phyloP scores from a whole-genome alignment of 2,329 filamentous ascomycete genomes.

The Fusarium coicis region DNA sequence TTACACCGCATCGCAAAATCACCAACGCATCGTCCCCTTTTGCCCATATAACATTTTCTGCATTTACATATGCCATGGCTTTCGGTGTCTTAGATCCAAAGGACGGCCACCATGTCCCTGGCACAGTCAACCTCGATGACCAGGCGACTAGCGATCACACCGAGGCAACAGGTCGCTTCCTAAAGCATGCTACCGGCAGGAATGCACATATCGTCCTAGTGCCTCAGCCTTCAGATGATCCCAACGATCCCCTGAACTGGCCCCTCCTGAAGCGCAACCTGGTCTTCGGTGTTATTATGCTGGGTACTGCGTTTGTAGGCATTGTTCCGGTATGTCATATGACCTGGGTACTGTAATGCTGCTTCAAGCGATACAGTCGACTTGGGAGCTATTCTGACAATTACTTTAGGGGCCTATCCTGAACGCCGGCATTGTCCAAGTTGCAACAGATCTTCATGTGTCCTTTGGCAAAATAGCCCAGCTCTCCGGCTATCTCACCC shows the following conservation, averaged over 20 bases:
- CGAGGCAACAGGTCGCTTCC: not conserved
- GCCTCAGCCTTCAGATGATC: constrained; percentile 18
- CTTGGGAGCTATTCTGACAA: not conserved
- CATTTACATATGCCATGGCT: too few species aligned
- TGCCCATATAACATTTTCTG: too few species aligned
- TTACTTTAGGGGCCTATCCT: not conserved
- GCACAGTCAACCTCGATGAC: constrained; percentile 6
- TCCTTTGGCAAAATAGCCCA: constrained; percentile 9
- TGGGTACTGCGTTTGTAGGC: constrained; percentile 1
- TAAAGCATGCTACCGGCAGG: constrained; percentile 11
- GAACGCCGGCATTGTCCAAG: constrained; percentile 8
- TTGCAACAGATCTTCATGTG: constrained; percentile 1
- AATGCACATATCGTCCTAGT: constrained; percentile 12
- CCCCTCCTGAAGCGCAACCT: not conserved
- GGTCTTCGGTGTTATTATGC: constrained; percentile 3
- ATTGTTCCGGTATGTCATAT: constrained; percentile 2
- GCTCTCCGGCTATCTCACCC: constrained; percentile 10
- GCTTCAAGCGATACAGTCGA: too few species aligned
- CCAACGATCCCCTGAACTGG: constrained; percentile 24
- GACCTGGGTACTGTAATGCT: too few species aligned
- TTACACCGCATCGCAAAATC: too few species aligned
- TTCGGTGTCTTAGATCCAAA: not conserved
- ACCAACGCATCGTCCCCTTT: too few species aligned
- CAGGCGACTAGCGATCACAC: not conserved
- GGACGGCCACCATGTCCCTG: constrained; percentile 5